A percentile compares a stretch with the other conserved stretches of the same genome.
Evolutionary conservation across 176 grass and related monocot species (phyloP).

Genomic region (Hordeum vulgare): DNA sequence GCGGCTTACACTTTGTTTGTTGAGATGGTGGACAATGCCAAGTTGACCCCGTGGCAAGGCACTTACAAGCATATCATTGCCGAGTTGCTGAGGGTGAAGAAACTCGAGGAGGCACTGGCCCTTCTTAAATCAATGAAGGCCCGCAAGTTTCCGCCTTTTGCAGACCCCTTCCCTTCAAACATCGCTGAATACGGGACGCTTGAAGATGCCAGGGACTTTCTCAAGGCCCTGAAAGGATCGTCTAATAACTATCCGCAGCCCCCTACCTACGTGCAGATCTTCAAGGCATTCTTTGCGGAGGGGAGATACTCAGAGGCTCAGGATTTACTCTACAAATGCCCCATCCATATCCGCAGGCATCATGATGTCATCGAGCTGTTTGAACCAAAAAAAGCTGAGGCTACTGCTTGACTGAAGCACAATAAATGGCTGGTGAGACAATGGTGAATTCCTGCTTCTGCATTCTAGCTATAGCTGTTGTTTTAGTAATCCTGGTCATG

Average conservation of each 20-base stretch:
- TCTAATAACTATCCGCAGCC: slow-evolving; percentile 30
- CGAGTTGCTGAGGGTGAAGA: slow-evolving; percentile 52
- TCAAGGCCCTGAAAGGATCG: slow-evolving; percentile 51
- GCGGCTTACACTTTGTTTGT: slow-evolving; percentile 49
- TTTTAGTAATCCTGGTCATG: slow-evolving; percentile 1
- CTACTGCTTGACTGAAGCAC: slow-evolving; percentile 20
- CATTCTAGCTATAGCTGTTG: background rate
- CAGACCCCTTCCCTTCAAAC: slow-evolving; percentile 56
- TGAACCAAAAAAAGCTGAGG: slow-evolving; percentile 45
- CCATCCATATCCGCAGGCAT: slow-evolving; percentile 71
- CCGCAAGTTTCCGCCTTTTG: slow-evolving; percentile 54
- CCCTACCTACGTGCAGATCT: slow-evolving; percentile 50
- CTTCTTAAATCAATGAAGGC: slow-evolving; percentile 66
- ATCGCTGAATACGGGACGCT: slow-evolving; percentile 65
- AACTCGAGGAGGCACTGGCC: slow-evolving; percentile 60
- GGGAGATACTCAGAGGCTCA: slow-evolving; percentile 72
- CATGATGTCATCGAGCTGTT: slow-evolving; percentile 50
- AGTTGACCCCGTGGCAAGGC: slow-evolving; percentile 47
- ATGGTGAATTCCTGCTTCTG: background rate
- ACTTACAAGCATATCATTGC: slow-evolving; percentile 67
- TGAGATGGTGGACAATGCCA: slow-evolving; percentile 70
- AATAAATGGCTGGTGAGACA: slow-evolving; percentile 12
- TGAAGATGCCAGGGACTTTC: slow-evolving; percentile 69
- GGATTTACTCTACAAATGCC: slow-evolving; percentile 77
- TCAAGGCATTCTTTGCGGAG: slow-evolving; percentile 72